Base-by-base conservation (phyloP, 2,329 filamentous ascomycete species). In the Paecilomyces niveus region DNA sequence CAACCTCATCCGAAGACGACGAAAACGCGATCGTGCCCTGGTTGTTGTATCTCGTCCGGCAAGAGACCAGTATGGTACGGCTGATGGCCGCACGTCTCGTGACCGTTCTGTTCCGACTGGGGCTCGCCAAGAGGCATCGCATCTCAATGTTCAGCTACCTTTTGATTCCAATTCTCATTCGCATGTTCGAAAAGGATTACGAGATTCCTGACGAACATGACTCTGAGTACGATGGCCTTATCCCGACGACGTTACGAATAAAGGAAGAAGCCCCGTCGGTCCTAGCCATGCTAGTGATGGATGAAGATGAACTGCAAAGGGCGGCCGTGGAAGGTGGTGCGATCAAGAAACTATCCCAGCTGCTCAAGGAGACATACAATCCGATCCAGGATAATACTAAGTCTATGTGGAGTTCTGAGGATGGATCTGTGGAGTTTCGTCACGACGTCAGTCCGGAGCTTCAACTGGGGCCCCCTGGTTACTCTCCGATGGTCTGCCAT, bases 251-350 rank as follows among this genome's bases (percentile, higher is more conserved):
- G 22, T 80, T 83, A 65, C 72, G 76, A 8, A 79, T 91, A 11
- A 80, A 86, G 57, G 89, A 93, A 70, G 84, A 85, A 61, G 86
- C 89, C 1, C 90, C 92, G 7, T 82, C 85, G 1, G 83, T 95
- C 10, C 79, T 97, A 57, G 90, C 91, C 15, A 85, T 87, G 53
- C 80, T 97, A 45, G 85, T 96, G 18, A 85, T 86, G 26, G 90
- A 94, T 67, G 91, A 87, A 70, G 85, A 89, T 60, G 82, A 84
- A 59, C 80, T 97, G 56, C 93, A 97, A 73, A 89, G 87, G 66
- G 87, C 90, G 39, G 91, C 92, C 0, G 88, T 87, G 51, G 90
- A 97, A 60, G 84, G 84, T 53, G 80, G 79, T 57, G 83, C 84
- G 10, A 81, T 89, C 56, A 83, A 83, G 56, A 81, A 81, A 56